Conservation (phyloP, 129 eudicot species). For the Calendula officinalis region DNA sequence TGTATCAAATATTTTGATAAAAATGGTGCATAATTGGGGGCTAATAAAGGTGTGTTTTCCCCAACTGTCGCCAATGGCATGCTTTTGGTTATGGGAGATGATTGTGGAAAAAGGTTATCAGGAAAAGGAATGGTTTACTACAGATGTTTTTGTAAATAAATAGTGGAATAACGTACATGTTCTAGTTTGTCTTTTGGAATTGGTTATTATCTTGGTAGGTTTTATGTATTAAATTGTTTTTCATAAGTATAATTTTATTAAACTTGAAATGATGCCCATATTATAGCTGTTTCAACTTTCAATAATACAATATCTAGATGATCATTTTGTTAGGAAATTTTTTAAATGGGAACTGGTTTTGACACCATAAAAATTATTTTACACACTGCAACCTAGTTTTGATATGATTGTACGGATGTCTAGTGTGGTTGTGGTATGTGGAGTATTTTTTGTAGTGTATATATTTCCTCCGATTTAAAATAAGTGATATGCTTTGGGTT, state of each 20-base stretch:
- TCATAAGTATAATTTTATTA: background rate
- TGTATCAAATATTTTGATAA: constrained; percentile 28
- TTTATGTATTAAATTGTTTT: constrained; percentile 1
- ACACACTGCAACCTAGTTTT: no score
- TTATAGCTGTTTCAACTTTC: background rate
- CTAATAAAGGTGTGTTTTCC: constrained; percentile 30
- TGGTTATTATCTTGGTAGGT: background rate
- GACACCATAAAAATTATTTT: no score
- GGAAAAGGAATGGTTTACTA: constrained; percentile 9
- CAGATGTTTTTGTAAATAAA: constrained; percentile 30
- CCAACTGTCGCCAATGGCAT: constrained; percentile 23
- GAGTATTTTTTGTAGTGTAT: no score
- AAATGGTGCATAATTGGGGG: constrained; percentile 37
- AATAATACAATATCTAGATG: no score
- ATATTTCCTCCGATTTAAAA: no score
- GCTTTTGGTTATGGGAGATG: constrained; percentile 23
- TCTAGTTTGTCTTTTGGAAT: constrained; percentile 21
- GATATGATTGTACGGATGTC: no score
- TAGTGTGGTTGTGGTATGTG: no score
- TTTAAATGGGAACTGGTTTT: no score
- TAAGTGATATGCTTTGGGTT: no score
- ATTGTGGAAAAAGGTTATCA: background rate
- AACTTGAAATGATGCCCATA: background rate
- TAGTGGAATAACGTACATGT: constrained; percentile 28
- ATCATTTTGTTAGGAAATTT: no score